Conservation (phyloP, 176 grass and related monocot species). For the Cymbopogon citratus region DNA sequence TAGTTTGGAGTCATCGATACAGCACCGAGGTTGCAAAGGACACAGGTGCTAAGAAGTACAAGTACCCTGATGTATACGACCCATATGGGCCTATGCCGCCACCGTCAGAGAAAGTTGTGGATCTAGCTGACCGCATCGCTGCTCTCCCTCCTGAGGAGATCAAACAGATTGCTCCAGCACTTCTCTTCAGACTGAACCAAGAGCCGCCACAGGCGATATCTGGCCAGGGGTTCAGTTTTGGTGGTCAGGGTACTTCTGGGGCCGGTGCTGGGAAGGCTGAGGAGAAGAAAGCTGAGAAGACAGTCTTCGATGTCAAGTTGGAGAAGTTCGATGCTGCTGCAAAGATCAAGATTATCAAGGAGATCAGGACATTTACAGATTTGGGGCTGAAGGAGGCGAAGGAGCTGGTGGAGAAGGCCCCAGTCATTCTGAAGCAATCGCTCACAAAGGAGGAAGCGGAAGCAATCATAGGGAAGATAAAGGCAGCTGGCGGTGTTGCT, state of each 20-base stretch:
- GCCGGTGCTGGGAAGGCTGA: slow-evolving; percentile 33
- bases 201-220: slow-evolving; percentile 63
- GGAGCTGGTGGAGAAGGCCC: slow-evolving; percentile 87
- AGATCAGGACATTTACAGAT: slow-evolving; percentile 85
- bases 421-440: slow-evolving; percentile 81
- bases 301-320: slow-evolving; percentile 59
- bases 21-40: slow-evolving; percentile 34
- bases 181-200: slow-evolving; percentile 64
- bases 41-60: slow-evolving; percentile 51
- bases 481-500: slow-evolving; percentile 78
- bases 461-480: slow-evolving; percentile 84
- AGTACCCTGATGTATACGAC: slow-evolving; percentile 70
- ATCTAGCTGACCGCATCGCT: slow-evolving; percentile 73
- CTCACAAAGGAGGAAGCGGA: slow-evolving; percentile 94
- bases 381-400: slow-evolving; percentile 89
- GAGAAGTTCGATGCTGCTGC: slow-evolving; percentile 91
- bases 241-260: slow-evolving; percentile 14
- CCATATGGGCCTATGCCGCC: slow-evolving; percentile 69
- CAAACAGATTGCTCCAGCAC: slow-evolving; percentile 88
- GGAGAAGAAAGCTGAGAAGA: slow-evolving; percentile 94
- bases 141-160: slow-evolving; percentile 71
- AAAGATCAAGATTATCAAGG: slow-evolving; percentile 99
- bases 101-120: slow-evolving; percentile 73
- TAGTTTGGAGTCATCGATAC: slow-evolving; percentile 28
- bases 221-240: slow-evolving; percentile 74